Evolutionary conservation across 2,329 filamentous ascomycete species (phyloP), one percentile per base, ranked within the genome.

Genomic region (Exutisphaerella laricina): DNA sequence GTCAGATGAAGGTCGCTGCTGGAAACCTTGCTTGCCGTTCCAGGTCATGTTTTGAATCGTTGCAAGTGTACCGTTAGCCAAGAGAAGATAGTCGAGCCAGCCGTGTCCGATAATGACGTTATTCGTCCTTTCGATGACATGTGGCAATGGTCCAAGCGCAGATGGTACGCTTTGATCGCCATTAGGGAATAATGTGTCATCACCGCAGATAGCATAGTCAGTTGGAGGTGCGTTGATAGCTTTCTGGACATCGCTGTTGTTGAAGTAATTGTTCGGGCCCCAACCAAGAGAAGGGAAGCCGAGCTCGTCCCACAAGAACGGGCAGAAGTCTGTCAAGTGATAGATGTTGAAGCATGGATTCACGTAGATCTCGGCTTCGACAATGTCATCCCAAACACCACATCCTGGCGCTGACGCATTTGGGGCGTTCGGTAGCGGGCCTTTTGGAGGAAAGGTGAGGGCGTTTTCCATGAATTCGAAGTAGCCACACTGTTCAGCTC

Each of bases 401-500:
- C 60, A 67, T 4, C 33, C 33, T 35, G 33, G 33, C 5, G 13
- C 18, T 4, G 33, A 35, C 4, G 33, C 9, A 13, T 35, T 35
- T 5, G 33, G 33, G 13, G 33, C 33, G 14, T 10, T 12, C 13
- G 33, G 33, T 5, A 35, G 33, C 9, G 17, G 17, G 8, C 33
- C 33, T 4, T 46, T 42, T 1, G 66, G 57, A 16, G 66, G 66
- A 35, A 60, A 69, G 0, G 45, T 52, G 17, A 69, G 58, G 45
- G 71, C 70, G 18, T 74, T 73, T 12, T 77, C 62, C 20, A 82
- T 56, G 56, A 75, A 67, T 18, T 55, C 42, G n/a, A 59, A 57
- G 54, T 66, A 68, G 41, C 62, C 62, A 50, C 66, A 69, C 7
- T 53, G 44, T 6, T 61, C 56, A 16, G 66, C 56, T 3, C 53